Percentiles rank a stretch among this genome's conserved stretches.
Conservation (phyloP, 2,329 filamentous ascomycete species). For the Chaetomiaceae sp. region DNA sequence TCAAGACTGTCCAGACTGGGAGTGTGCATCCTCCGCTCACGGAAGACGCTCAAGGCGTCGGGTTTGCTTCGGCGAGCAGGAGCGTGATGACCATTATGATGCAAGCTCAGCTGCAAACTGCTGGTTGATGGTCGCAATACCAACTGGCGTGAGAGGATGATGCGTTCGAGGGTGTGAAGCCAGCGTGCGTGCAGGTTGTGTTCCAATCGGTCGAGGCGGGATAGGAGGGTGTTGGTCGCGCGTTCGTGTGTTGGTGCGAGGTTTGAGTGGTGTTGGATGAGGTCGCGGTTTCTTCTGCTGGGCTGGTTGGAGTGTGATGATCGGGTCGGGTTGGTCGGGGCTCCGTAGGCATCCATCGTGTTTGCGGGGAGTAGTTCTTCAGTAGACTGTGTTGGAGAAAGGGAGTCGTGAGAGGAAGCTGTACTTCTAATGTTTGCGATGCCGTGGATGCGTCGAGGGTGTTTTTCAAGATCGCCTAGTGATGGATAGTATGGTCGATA, state of each 20-base stretch:
- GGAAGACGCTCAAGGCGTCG: too few relatives aligned
- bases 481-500: background rate
- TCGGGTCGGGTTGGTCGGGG: too few relatives aligned
- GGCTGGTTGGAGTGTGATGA: too few relatives aligned
- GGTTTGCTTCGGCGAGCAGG: background rate
- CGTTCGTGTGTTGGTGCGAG: constrained; percentile 34
- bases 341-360: too few relatives aligned
- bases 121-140: too few relatives aligned
- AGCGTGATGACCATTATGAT: too few relatives aligned
- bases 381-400: background rate
- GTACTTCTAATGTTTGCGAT: constrained; percentile 10
- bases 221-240: constrained; percentile 33
- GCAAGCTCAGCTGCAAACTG: too few relatives aligned
- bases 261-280: too few relatives aligned
- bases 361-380: constrained; percentile 24
- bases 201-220: too few relatives aligned
- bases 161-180: constrained; percentile 34
- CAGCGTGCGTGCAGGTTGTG: constrained; percentile 36
- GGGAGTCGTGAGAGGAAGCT: background rate
- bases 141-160: too few relatives aligned
- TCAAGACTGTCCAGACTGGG: background rate
- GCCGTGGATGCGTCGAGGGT: background rate
- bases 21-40: too few relatives aligned
- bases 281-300: too few relatives aligned
- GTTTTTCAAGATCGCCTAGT: background rate